These are phyloP conservation scores for Porpolomopsis calyptriformis DNA, from an alignment of 768 basidiomycete species.

Conservation along the genomic window DNA sequence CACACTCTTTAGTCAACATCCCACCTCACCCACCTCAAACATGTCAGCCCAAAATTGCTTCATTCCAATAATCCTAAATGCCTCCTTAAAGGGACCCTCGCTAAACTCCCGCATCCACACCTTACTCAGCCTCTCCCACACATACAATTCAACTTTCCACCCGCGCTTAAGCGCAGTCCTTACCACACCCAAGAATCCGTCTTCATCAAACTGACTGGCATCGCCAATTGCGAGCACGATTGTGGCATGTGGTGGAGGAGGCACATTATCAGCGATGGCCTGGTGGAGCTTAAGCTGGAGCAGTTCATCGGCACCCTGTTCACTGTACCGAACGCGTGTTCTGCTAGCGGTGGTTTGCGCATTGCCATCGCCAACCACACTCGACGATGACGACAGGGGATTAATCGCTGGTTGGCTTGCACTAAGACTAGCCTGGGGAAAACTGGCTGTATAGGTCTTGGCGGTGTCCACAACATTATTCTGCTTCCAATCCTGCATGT, in stretches of 20 bases:
- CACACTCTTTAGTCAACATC: no score
- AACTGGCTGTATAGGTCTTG: no score
- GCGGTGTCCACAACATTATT: no score
- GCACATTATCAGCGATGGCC: constrained; percentile 58
- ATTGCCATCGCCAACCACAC: constrained; percentile 10
- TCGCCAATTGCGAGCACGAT: constrained; percentile 91
- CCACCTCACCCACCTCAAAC: constrained; percentile 30
- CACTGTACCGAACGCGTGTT: constrained; percentile 53
- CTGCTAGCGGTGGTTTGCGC: not conserved
- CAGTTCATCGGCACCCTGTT: constrained; percentile 93
- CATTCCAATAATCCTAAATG: constrained; percentile 51
- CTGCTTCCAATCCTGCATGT: constrained; percentile 11
- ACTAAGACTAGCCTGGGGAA: not conserved
- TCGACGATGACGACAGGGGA: no score
- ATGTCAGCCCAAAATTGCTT: constrained; percentile 56
- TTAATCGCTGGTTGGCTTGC: constrained; percentile 9
- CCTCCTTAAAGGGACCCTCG: constrained; percentile 28
- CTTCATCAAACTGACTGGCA: constrained; percentile 83
- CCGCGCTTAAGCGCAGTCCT: constrained; percentile 77
- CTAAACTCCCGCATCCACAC: constrained; percentile 72
- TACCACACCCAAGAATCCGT: constrained; percentile 86
- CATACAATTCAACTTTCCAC: constrained; percentile 92
- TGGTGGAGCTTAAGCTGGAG: constrained; percentile 89
- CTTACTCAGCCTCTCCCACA: constrained; percentile 77
- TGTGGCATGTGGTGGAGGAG: constrained; percentile 53